Evolutionary conservation across 2,329 filamentous ascomycete species (phyloP).

Genomic region (Xenosphaeropsis pyriputrescens): DNA sequence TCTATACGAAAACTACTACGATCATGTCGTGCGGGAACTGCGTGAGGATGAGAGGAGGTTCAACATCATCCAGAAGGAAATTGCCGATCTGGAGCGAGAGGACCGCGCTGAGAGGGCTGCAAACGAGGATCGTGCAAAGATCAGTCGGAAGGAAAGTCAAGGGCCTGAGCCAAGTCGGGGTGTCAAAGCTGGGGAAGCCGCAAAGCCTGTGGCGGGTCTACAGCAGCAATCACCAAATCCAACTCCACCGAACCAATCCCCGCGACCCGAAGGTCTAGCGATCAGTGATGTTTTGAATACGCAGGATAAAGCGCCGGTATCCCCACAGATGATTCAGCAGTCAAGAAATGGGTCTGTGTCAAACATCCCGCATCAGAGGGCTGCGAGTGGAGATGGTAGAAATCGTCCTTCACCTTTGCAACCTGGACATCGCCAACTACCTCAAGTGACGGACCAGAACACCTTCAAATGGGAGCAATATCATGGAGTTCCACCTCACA

Average conservation of each 20-base stretch:
- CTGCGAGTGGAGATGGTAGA: slow-evolving; percentile 1
- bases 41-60: slow-evolving; percentile 59
- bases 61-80: slow-evolving; percentile 48
- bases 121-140: slow-evolving; percentile 8
- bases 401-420: slow-evolving; percentile 14
- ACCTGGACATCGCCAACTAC: slow-evolving; percentile 6
- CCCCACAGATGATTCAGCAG: neutral
- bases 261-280: slow-evolving; percentile 9
- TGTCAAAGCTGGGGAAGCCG: neutral
- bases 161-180: neutral
- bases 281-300: slow-evolving; percentile 13
- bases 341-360: neutral
- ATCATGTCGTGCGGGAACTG: slow-evolving; percentile 55
- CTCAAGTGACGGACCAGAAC: neutral
- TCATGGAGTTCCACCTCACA: slow-evolving; percentile 2
- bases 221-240: neutral
- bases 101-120: slow-evolving; percentile 29
- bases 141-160: slow-evolving; percentile 5
- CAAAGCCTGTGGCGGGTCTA: neutral
- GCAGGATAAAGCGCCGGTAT: slow-evolving; percentile 4
- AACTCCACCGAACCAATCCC: neutral
- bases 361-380: slow-evolving; percentile 1
- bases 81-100: slow-evolving; percentile 51
- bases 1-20: slow-evolving; percentile 62
- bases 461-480: slow-evolving; percentile 14